Evolutionary conservation across 2,329 filamentous ascomycete genomes (phyloP), one percentile per base, ranked within the genome.

Genomic region (Penicillium occitanis): DNA sequence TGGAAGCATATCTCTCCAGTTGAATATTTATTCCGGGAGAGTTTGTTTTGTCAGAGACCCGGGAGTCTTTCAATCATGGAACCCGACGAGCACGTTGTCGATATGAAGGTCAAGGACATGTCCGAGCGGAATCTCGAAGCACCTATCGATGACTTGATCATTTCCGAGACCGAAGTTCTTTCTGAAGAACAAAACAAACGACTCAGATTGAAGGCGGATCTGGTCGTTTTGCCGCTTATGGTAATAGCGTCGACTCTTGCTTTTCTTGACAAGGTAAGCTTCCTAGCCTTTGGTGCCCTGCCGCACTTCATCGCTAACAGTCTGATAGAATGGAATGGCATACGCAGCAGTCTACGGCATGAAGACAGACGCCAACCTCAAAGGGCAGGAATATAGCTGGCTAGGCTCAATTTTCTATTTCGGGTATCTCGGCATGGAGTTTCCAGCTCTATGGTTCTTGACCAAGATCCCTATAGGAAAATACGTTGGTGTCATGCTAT

Each of bases 361-460:
- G 46, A 35, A 62, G 13, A 62, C 44, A 8, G 60, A 62, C n/a
- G 14, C 44, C 17, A 37, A 42, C 1, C 46, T 62, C 17, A 35
- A 62, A 40, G 60, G 60, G 19, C 60, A 62, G 22, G 17, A 62
- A 62, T 62, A 62, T 30, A 62, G 60, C 33, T 62, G 60, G 60
- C 40, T 46, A 4, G 30, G 30, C n/a, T 62, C 60, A 6, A 62
- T 62, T 2, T 62, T 62, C 35, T 62, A 62, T 46, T 62, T 62
- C 8, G 60, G 60, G 13, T 62, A 62, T 19, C 46, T 46, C 10
- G 19, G 30, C 33, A 35, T 62, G 40, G 25, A 62, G 19, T 62
- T 62, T 42, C 44, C 42, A 5, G 60, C 60, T 13, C 53, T 57
- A 13, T 57, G 53, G 53, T 57, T 57, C 53, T 57, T 57, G 30